Conservation (phyloP, 306 rosid genomes). For the Acacia acuminata region DNA sequence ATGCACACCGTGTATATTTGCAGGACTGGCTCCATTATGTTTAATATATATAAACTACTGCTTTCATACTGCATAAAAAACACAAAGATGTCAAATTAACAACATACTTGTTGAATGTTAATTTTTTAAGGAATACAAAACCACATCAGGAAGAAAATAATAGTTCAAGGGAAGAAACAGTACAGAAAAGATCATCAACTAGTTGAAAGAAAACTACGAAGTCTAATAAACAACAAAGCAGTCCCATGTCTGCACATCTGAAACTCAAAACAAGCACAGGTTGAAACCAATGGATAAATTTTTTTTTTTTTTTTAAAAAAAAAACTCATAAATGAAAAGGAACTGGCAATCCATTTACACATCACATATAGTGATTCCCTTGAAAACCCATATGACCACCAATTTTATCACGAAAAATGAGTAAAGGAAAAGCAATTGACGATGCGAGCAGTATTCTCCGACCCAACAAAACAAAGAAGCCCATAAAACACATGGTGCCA, state of each 20-base stretch:
- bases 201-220: not conserved
- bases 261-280: not conserved
- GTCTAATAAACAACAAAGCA: not conserved
- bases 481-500: not conserved
- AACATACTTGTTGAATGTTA: not conserved
- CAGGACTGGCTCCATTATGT: constrained; percentile 87
- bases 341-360: not conserved
- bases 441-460: not conserved
- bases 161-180: not conserved
- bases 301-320: no score
- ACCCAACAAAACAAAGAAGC: not conserved
- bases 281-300: not conserved
- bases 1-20: constrained; percentile 82
- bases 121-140: not conserved
- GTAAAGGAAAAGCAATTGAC: not conserved
- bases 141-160: not conserved
- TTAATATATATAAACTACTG: constrained; percentile 88
- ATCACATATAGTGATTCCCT: not conserved
- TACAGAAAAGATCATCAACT: not conserved
- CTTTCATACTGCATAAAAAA: constrained; percentile 85
- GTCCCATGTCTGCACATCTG: not conserved
- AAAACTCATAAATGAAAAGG: not conserved
- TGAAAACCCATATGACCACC: not conserved
- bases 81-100: constrained; percentile 33
- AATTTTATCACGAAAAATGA: not conserved